Conservation (phyloP, 73 alveolate species). For the Paramecium sonneborni region DNA sequence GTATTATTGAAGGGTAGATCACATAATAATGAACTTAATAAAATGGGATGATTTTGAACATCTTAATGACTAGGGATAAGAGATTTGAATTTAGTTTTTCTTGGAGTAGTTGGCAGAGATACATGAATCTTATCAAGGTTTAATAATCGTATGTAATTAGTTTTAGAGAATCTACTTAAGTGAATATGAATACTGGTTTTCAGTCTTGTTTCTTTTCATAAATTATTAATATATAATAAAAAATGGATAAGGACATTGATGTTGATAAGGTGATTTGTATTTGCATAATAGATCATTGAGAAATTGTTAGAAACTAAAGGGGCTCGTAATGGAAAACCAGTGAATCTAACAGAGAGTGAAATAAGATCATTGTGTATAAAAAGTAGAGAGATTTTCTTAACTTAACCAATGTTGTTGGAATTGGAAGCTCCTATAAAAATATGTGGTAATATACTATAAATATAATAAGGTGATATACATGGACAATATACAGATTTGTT, state of each 20-base stretch:
- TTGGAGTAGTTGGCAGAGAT: neutral
- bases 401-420: slow-evolving; percentile 55
- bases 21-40: neutral
- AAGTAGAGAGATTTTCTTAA: slow-evolving; percentile 53
- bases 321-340: slow-evolving; percentile 48
- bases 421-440: slow-evolving; percentile 59
- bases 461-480: slow-evolving; percentile 56
- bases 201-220: neutral
- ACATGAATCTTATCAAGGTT: neutral
- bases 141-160: neutral
- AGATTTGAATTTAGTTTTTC: neutral
- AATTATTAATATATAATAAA: neutral
- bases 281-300: neutral
- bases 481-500: slow-evolving; percentile 62
- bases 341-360: slow-evolving; percentile 56
- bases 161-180: neutral
- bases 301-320: slow-evolving; percentile 48
- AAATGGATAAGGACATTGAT: slow-evolving; percentile 36
- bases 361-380: slow-evolving; percentile 44
- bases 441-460: slow-evolving; percentile 52
- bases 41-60: neutral
- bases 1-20: neutral
- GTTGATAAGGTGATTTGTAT: neutral
- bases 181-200: neutral
- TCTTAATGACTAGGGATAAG: neutral